Percentiles rank a stretch among this genome's conserved stretches.
These are phyloP conservation scores for Diplocarpon mali DNA, from an alignment of 2,329 filamentous ascomycete genomes.

Conservation along the genomic window DNA sequence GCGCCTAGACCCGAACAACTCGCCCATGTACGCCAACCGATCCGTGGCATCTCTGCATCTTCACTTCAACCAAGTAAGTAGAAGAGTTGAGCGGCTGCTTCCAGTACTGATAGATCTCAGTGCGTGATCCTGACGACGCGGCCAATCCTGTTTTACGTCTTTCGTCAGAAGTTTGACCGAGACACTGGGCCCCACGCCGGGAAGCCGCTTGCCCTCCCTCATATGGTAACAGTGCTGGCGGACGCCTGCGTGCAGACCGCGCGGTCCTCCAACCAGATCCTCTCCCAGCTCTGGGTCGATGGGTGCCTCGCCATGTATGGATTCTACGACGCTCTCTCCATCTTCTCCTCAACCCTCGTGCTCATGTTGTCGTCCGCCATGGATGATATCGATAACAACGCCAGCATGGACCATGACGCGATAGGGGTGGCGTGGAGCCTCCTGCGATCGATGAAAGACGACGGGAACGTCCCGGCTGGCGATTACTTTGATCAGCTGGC, in stretches of 20 bases:
- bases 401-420: slow-evolving; percentile 13
- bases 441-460: slow-evolving; percentile 17
- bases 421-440: slow-evolving; percentile 16
- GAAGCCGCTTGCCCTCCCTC: slow-evolving; percentile 20
- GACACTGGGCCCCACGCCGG: background rate
- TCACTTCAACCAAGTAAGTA: slow-evolving; percentile 27
- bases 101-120: background rate
- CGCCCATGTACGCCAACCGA: slow-evolving; percentile 15
- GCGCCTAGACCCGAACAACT: slow-evolving; percentile 25
- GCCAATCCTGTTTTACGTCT: slow-evolving; percentile 30
- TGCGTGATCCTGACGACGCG: slow-evolving; percentile 31
- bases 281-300: slow-evolving; percentile 30
- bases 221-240: slow-evolving; percentile 28
- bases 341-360: slow-evolving; percentile 30
- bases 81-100: background rate
- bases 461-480: slow-evolving; percentile 17
- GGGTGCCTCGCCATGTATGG: slow-evolving; percentile 30
- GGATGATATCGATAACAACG: background rate
- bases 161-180: slow-evolving; percentile 21
- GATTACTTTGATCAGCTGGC: slow-evolving; percentile 17
- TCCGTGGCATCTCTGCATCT: slow-evolving; percentile 26
- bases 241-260: slow-evolving; percentile 31
- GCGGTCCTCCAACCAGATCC: slow-evolving; percentile 29
- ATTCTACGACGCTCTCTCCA: slow-evolving; percentile 31
- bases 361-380: slow-evolving; percentile 28